Conservation (phyloP, 108 stramenopile species). For the Stephanodiscus triporus region DNA sequence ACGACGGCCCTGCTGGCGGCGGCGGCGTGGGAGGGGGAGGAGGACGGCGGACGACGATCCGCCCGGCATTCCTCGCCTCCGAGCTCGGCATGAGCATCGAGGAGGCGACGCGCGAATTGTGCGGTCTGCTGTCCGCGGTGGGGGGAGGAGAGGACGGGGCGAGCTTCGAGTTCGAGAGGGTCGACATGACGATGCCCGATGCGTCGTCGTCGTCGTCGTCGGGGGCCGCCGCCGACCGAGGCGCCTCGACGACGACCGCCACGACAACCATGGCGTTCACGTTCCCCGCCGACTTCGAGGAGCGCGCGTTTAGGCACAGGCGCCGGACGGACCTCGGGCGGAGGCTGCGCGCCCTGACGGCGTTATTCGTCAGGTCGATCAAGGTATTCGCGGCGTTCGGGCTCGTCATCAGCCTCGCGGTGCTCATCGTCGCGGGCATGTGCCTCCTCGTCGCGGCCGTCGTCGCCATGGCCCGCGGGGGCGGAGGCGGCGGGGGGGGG, state of each 20-base stretch:
- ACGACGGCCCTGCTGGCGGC: background rate
- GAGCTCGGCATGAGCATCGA: constrained; percentile 74
- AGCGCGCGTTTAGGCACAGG: constrained; percentile 41
- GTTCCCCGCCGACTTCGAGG: constrained; percentile 81
- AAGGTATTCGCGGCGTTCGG: constrained; percentile 84
- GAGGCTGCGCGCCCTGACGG: constrained; percentile 14
- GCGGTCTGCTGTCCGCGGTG: constrained; percentile 72
- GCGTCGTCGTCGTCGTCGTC: background rate
- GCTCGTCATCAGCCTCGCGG: constrained; percentile 72
- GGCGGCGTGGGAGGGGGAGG: background rate
- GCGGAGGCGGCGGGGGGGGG: constrained; percentile 20
- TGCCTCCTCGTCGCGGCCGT: constrained; percentile 71
- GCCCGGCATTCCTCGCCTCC: constrained; percentile 69
- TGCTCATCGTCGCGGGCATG: constrained; percentile 68
- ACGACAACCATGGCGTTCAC: constrained; percentile 75
- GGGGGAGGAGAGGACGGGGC: constrained; percentile 72
- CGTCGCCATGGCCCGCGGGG: constrained; percentile 70
- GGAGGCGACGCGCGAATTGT: constrained; percentile 82
- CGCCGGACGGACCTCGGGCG: constrained; percentile 49
- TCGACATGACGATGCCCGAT: constrained; percentile 1
- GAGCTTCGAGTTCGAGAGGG: constrained; percentile 70
- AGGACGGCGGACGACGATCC: constrained; percentile 42
- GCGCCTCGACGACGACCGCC: constrained; percentile 2
- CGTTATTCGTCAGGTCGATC: constrained; percentile 47
- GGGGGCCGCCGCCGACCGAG: background rate